Base-by-base conservation (phyloP, 345 rosid genomes). In the Bruguiera gymnorhiza region DNA sequence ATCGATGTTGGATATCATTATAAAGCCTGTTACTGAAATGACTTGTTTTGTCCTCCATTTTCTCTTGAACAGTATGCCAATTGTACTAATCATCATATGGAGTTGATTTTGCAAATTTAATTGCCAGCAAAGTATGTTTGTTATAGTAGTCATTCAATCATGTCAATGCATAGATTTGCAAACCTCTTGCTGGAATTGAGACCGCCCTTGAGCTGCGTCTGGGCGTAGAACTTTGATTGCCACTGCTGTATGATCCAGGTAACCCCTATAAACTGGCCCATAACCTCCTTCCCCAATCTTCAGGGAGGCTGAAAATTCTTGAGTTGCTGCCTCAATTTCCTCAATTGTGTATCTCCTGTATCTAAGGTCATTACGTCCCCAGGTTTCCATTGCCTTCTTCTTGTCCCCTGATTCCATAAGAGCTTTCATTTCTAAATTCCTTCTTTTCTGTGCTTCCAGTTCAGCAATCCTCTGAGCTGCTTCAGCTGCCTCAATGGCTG, bases 231-330 rank as follows among this genome's bases (percentile, higher is more conserved):
- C 97, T 84, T 91, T 94, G 55, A 91, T 70, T 7, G 98, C 97
- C 27, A 88, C 96, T 3, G 85, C 79, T 16, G 98, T 94, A 36
- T 84, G 92, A 76, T 91, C 92, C 63, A 94, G 71, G 37, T 67
- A 57, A 55, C 88, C 75, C 63, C 65, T 80, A 81, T 82, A 94
- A 23, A 91, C 98, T 24, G 98, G 97, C 16, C 96, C 97, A 61
- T 94, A 94, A 31, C 98, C 98, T 56, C 98, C 97, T 87, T 91
- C 98, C 36, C 98, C 98, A 16, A 94, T 81, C 82, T 89, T 91
- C 48, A 76, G 89, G 26, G 83, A 70, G 4, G 53, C 70, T 0
- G 87, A 23, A 58, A 94, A 89, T 61, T 78, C 61, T 3, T 87
- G 78, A 1, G 97, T 85, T 70, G 97, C 97, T 58, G 46, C 65